Conservation (phyloP, 2,329 filamentous ascomycete genomes). For the Scytalidium sp. region DNA sequence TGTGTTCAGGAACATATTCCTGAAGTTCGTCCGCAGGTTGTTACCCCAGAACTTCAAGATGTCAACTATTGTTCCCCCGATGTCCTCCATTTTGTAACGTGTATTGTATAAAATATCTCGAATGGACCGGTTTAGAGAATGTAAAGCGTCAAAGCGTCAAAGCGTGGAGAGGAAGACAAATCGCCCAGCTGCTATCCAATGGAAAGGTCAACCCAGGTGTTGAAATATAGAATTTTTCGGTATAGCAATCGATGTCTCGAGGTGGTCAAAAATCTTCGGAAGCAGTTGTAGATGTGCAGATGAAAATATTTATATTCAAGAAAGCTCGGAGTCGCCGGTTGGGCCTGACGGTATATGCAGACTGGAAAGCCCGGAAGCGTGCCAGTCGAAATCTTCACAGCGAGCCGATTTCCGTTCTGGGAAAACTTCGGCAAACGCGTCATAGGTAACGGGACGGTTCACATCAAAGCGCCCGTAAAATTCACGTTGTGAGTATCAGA, state of each 20-base stretch:
- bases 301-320: not conserved
- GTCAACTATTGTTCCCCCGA: not conserved
- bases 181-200: too few species aligned
- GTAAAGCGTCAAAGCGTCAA: not conserved
- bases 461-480: not conserved
- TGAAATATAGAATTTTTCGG: too few species aligned
- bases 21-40: slow-evolving; percentile 45
- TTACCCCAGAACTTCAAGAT: slow-evolving; percentile 5
- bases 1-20: slow-evolving; percentile 47
- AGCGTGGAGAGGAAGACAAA: not conserved
- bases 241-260: too few species aligned
- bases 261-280: too few species aligned
- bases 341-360: not conserved
- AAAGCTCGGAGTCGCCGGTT: not conserved
- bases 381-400: not conserved
- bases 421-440: slow-evolving; percentile 13
- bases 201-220: too few species aligned
- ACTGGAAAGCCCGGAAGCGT: not conserved
- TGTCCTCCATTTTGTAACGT: not conserved
- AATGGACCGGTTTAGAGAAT: not conserved
- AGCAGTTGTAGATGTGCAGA: not conserved
- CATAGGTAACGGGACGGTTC: slow-evolving; percentile 2
- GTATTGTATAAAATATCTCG: not conserved
- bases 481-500: too few species aligned
- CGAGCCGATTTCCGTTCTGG: slow-evolving; percentile 1